Conservation (phyloP, 2,329 filamentous ascomycete genomes). For the Trichoderma sp. region DNA sequence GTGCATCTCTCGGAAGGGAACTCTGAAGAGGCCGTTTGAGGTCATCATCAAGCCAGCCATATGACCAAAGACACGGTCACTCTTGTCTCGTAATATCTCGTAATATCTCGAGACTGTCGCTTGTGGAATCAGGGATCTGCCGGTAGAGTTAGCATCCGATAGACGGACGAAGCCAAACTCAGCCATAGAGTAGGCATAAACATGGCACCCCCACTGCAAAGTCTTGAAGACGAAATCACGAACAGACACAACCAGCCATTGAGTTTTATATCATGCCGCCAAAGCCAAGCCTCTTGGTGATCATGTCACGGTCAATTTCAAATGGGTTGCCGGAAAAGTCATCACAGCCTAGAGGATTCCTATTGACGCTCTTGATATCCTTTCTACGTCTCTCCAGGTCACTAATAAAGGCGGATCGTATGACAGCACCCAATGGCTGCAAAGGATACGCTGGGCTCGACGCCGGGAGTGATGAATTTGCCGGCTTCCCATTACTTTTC, state of each 20-base stretch:
- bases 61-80: background rate
- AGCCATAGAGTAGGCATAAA: conserved; percentile 67
- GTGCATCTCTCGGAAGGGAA: conserved; percentile 71
- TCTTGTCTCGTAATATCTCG: background rate
- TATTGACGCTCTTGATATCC: conserved; percentile 68
- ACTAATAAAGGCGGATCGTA: background rate
- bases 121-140: background rate
- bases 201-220: conserved; percentile 74
- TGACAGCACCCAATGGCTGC: conserved; percentile 65
- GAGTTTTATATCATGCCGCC: conserved; percentile 67
- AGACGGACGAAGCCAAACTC: conserved; percentile 77
- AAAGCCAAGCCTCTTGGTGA: conserved; percentile 81
- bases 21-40: background rate
- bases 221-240: conserved; percentile 82
- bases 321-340: conserved; percentile 83
- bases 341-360: conserved; percentile 69
- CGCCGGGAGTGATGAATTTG: conserved; percentile 53
- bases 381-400: background rate
- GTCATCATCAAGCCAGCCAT: background rate
- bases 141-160: conserved; percentile 68
- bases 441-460: conserved; percentile 74
- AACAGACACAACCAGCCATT: conserved; percentile 71
- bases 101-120: background rate
- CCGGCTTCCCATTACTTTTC: conserved; percentile 54
- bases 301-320: conserved; percentile 74